Evolutionary conservation across 2,329 filamentous ascomycete species (phyloP), one percentile per base, ranked within the genome.

Genomic region (Curvularia verruculosa): DNA sequence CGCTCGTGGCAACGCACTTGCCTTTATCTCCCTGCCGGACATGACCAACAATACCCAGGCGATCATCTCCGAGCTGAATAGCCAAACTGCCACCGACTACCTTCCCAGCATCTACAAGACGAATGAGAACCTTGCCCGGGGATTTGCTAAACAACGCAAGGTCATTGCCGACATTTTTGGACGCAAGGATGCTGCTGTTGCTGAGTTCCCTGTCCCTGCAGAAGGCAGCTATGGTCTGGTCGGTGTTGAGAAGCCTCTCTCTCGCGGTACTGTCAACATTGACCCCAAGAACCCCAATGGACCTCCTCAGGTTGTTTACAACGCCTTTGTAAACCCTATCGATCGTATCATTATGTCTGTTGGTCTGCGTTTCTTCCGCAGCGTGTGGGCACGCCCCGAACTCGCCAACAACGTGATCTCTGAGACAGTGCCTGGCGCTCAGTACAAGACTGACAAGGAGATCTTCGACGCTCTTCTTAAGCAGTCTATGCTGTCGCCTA

Each of bases 121-220:
- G 39, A 67, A 64, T 56, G 52, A 58, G 34, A 61, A 59, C 44
- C 59, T 71, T 2, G 58, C 69, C 3, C 58, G 56, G 9, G 69
- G 69, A 1, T 70, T 63, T 45, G 58, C 52, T 8, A 58, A 59
- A 21, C 70, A 73, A 56, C 65, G 67, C 36, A 60, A 65, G 15
- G 41, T 70, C 15, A 60, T 72, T 37, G 54, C 62, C 5, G 49
- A 60, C 26, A 55, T 66, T 5, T 69, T 67, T 45, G 67, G 73
- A 3, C 65, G 64, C 47, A 53, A 55, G 8, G 67, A 68, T 10
- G 61, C 62, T 4, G 65, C 69, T 23, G 66, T 71, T 15, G 60
- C 59, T 19, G 69, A 72, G 24, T 67, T 69, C 40, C 66, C 69
- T 15, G 57, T 72, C 8, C 83, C 82, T 29, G 66, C 71, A 15